These are phyloP conservation scores for Cucumis melo DNA, from an alignment of 306 rosid genomes.

Conservation along the genomic window DNA sequence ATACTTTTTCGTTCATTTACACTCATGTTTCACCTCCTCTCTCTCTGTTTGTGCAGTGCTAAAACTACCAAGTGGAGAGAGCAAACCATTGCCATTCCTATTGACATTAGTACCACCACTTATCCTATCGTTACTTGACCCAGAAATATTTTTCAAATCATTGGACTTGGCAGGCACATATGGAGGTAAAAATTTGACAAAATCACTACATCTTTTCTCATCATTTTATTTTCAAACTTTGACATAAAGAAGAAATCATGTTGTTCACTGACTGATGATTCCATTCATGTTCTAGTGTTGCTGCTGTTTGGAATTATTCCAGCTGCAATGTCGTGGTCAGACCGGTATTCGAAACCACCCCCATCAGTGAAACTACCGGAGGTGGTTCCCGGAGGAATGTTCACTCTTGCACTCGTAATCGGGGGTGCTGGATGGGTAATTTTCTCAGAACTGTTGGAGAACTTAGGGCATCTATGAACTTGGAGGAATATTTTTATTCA, in stretches of 20 bases:
- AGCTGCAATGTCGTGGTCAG: conserved; percentile 75
- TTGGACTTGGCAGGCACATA: conserved; percentile 69
- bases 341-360: conserved; percentile 39
- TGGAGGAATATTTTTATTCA: background rate
- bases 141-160: conserved; percentile 61
- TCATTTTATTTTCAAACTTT: background rate
- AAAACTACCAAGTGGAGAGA: conserved; percentile 41
- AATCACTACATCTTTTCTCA: background rate
- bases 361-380: conserved; percentile 29
- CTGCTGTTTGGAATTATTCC: conserved; percentile 67
- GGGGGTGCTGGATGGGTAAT: conserved; percentile 58
- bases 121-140: conserved; percentile 43
- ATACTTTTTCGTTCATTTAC: no score
- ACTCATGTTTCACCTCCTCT: no score
- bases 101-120: conserved; percentile 54
- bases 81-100: conserved; percentile 41
- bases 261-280: background rate
- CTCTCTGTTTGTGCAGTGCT: conserved; percentile 27
- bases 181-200: conserved; percentile 36
- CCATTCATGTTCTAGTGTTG: conserved; percentile 26
- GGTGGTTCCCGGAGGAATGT: conserved; percentile 73
- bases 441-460: conserved; percentile 43
- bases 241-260: background rate
- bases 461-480: conserved; percentile 25
- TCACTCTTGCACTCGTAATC: conserved; percentile 46